phyloP scores from a whole-genome alignment of 2,329 filamentous ascomycete species.

The Cyclaneusma minus region DNA sequence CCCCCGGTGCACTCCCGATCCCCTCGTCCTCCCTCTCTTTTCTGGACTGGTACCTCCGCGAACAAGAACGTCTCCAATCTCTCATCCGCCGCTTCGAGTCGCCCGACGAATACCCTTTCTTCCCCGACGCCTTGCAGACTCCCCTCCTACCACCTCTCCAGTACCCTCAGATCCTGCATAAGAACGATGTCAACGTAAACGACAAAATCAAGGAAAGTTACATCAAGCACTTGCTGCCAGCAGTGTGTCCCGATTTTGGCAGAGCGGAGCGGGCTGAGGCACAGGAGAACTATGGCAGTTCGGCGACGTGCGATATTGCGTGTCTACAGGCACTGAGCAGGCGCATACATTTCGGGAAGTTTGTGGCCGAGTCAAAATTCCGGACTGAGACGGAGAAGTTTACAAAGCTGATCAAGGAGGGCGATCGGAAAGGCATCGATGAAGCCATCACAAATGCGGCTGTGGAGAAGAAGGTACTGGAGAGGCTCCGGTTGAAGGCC shows the following conservation, averaged over 20 bases:
- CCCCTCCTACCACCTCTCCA: conserved; percentile 77
- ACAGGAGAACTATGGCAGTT: conserved; percentile 88
- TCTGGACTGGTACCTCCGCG: conserved; percentile 83
- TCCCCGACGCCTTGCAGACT: conserved; percentile 61
- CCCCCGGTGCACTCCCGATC: conserved; percentile 62
- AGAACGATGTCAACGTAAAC: conserved; percentile 86
- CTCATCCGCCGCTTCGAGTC: conserved; percentile 89
- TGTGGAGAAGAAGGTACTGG: conserved; percentile 84
- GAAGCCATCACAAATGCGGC: conserved; percentile 78
- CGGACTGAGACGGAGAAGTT: conserved; percentile 67
- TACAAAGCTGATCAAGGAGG: conserved; percentile 65
- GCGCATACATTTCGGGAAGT: conserved; percentile 94
- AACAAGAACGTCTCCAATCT: conserved; percentile 85
- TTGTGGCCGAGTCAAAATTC: conserved; percentile 95
- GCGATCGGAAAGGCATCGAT: conserved; percentile 68
- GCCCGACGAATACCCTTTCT: conserved; percentile 96
- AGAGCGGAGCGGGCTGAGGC: conserved; percentile 67
- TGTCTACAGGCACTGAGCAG: conserved; percentile 82
- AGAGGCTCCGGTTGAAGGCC: conserved; percentile 74
- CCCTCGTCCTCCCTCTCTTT: conserved; percentile 62
- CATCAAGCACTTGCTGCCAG: conserved; percentile 66
- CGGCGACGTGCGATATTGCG: conserved; percentile 79
- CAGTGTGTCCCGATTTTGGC: conserved; percentile 65
- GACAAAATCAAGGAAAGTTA: conserved; percentile 75
- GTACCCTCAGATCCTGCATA: conserved; percentile 78